Conservation (phyloP, 2,329 filamentous ascomycete genomes). For the Bipolaris cookei region DNA sequence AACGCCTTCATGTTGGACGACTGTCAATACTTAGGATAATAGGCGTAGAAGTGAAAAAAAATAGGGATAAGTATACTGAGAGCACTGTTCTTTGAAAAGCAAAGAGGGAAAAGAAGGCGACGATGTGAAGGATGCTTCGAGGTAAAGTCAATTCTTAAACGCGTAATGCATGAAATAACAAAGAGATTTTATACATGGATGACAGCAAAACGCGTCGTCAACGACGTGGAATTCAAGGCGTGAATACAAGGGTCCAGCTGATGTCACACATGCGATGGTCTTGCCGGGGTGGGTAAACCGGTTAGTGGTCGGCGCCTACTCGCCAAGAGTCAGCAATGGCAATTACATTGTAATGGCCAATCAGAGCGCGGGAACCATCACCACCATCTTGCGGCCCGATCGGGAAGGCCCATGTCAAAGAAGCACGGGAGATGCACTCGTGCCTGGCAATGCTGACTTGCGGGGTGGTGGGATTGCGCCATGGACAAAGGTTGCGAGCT, state of each 20-base stretch:
- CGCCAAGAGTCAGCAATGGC: constrained; percentile 15
- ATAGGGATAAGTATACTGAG: not conserved
- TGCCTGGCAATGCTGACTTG: constrained; percentile 17
- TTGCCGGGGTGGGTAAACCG: constrained; percentile 22
- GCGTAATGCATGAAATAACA: constrained; percentile 18
- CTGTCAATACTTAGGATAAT: not conserved
- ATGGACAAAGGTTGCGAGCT: constrained; percentile 4
- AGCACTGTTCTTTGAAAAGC: not conserved
- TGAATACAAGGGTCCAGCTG: constrained; percentile 37
- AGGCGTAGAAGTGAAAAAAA: not conserved
- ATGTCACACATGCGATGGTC: constrained; percentile 40
- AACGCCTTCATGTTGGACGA: constrained; percentile 33
- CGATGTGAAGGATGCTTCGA: not conserved
- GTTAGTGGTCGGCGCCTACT: constrained; percentile 25
- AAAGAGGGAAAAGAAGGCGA: not conserved
- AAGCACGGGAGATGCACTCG: constrained; percentile 30
- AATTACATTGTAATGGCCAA: constrained; percentile 27
- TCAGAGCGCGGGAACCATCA: constrained; percentile 20
- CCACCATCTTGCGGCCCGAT: constrained; percentile 22
- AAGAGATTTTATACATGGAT: constrained; percentile 25
- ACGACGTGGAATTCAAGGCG: constrained; percentile 15
- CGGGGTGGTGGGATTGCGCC: constrained; percentile 3
- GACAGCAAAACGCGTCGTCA: constrained; percentile 11
- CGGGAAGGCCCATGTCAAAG: constrained; percentile 19
- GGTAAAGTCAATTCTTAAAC: not conserved